phyloP scores from a whole-genome alignment of 768 basidiomycete genomes.

The Phanerochaete carnosa region DNA sequence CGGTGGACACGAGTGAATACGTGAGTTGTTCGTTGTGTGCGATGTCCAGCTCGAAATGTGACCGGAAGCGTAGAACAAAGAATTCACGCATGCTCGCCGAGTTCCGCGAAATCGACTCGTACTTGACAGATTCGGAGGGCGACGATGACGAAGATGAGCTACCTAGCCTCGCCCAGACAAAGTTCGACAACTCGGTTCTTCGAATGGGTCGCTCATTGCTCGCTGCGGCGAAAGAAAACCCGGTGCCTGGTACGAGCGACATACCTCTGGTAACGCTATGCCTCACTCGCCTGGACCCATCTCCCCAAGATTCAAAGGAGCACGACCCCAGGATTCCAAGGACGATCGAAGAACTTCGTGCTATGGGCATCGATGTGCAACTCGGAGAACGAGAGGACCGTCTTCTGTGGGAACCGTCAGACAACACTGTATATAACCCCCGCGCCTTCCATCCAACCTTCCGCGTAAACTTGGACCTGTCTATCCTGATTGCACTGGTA shows the following conservation, averaged over 20 bases:
- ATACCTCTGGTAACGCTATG: conserved; percentile 55
- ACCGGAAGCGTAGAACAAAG: conserved; percentile 53
- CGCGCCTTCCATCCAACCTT: conserved; percentile 41
- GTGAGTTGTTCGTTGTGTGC: conserved; percentile 41
- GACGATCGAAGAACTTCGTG: conserved; percentile 52
- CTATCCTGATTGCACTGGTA: conserved; percentile 78
- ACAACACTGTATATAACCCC: conserved; percentile 22
- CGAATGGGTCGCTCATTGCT: conserved; percentile 68
- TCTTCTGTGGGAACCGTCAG: conserved; percentile 15
- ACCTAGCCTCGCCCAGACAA: conserved; percentile 37
- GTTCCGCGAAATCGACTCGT: conserved; percentile 83
- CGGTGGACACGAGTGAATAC: conserved; percentile 87
- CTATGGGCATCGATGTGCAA: conserved; percentile 64
- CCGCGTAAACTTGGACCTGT: conserved; percentile 78
- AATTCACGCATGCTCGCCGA: conserved; percentile 75
- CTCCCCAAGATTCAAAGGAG: conserved; percentile 25
- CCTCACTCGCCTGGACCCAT: conserved; percentile 65
- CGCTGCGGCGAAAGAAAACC: conserved; percentile 58
- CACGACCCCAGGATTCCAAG: conserved; percentile 55
- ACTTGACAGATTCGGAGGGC: conserved; percentile 59
- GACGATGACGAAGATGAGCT: conserved; percentile 20
- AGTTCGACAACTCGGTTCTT: conserved; percentile 72
- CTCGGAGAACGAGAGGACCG: conserved; percentile 53
- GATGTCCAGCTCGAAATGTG: not conserved
- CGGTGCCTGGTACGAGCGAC: conserved; percentile 32